Evolutionary conservation across 331 rosid species (phyloP).

Genomic region (Phaseolus coccineus): DNA sequence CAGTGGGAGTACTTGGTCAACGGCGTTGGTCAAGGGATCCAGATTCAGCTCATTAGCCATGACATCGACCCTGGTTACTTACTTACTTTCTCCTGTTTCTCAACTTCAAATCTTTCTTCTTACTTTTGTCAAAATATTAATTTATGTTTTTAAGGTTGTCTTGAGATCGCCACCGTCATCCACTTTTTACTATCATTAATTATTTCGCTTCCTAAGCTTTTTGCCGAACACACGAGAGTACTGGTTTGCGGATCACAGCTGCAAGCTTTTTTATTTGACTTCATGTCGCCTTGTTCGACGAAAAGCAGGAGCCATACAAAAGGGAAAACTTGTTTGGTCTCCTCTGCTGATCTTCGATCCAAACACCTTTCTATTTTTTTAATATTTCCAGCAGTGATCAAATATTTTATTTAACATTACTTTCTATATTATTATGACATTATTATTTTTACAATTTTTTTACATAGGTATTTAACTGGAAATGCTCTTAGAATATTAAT

Average conservation of each 20-base stretch:
- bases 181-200: neutral
- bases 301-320: neutral
- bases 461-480: neutral
- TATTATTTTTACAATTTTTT: neutral
- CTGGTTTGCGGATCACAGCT: neutral
- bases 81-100: neutral
- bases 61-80: conserved; percentile 75
- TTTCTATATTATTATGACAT: no score
- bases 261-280: neutral
- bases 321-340: neutral
- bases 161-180: no score
- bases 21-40: conserved; percentile 84
- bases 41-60: conserved; percentile 77
- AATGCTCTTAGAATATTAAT: neutral
- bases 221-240: neutral
- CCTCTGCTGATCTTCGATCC: neutral
- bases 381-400: neutral
- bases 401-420: neutral
- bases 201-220: neutral
- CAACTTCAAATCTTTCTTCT: neutral
- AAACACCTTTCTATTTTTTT: neutral
- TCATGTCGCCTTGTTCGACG: neutral
- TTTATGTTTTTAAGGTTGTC: neutral
- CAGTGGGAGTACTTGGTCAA: conserved; percentile 78
- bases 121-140: neutral